Evolutionary conservation across 371 early-diverging fungal genomes (phyloP), one percentile per base, ranked within the genome.

Genomic region (Chytridium lagenaria): DNA sequence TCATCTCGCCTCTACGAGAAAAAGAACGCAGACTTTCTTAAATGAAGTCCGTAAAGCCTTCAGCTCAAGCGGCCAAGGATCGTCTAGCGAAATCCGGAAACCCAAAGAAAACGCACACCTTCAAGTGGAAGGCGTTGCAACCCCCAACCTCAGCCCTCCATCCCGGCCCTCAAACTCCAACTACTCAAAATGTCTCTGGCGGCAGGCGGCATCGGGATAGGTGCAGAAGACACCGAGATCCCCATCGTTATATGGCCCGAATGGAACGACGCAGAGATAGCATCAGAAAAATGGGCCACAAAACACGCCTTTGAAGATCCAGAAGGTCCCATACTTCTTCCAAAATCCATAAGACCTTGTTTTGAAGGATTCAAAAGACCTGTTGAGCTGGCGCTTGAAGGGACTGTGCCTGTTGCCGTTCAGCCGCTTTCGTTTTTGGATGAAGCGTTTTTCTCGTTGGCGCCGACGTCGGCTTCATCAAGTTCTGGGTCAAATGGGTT

Each of bases 271-370:
- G 63, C 80, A 0, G 87, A 87, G 44, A 71, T 87, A 0, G 73
- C 77, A 2, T 75, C 83, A 0, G 87, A 87, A 73, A 87, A 87
- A 63, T 86, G 85, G 84, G 71, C 65, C 1, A 78, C 82, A 1
- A 86, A 86, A 68, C 85, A 86, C 61, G 75, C 74, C 0, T 86
- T 83, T 67, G 86, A 86, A 61, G 86, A 86, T 70, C 82, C 82
- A 10, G 86, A 86, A 28, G 80, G 80, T 0, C 66, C 73, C 15
- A 67, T 70, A 5, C 40, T 59, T 26, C 75, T 83, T 33, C 84
- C 85, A 1, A 51, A 78, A 36, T 75, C 76, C 7, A 59, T 82
- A 61, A 39, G 78, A 26, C 31, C 49, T 2, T 52, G 71, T 30
- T 69, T 81, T 1, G 84, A 81, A 15, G 28, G 71, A 15, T 72